Evolutionary conservation across 768 basidiomycete genomes (phyloP).

Genomic region (Russula olivacea): DNA sequence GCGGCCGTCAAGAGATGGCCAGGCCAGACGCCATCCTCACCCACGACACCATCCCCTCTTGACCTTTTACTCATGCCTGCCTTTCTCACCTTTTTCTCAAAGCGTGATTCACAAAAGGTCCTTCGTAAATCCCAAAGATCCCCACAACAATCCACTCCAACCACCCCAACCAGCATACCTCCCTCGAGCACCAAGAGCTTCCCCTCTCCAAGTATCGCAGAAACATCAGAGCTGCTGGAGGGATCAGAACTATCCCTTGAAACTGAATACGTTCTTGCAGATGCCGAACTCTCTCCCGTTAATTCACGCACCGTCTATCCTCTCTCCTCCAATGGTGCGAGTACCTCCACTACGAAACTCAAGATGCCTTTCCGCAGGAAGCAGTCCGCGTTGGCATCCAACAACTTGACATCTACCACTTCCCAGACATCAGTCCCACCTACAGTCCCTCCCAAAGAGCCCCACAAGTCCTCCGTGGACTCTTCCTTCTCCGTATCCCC

Average conservation of each 20-base stretch:
- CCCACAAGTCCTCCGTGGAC: conserved; percentile 29
- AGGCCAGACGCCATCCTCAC: not conserved
- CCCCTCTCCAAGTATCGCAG: conserved; percentile 16
- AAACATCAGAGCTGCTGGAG: conserved; percentile 10
- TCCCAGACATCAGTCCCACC: conserved; percentile 32
- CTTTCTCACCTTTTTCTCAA: conserved; percentile 20
- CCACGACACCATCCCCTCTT: not conserved
- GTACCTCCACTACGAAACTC: conserved; percentile 40
- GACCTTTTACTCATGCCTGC: not conserved
- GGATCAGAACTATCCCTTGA: conserved; percentile 21
- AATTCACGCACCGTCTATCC: conserved; percentile 3
- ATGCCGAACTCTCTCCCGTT: conserved; percentile 16
- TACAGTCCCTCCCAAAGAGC: conserved; percentile 19
- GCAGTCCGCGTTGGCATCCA: conserved; percentile 21
- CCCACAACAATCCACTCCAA: not conserved
- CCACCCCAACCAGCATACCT: not conserved
- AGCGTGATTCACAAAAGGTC: conserved; percentile 7
- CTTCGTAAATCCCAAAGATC: not conserved
- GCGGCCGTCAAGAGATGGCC: not conserved
- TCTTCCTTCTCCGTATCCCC: conserved; percentile 42
- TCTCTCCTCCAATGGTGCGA: conserved; percentile 14
- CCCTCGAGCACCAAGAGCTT: conserved; percentile 5
- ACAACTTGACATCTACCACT: conserved; percentile 27
- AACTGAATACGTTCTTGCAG: conserved; percentile 23
- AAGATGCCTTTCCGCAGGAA: conserved; percentile 41